Conservation (phyloP, 805 yeast species). For the Metschnikowia arizonensis region DNA sequence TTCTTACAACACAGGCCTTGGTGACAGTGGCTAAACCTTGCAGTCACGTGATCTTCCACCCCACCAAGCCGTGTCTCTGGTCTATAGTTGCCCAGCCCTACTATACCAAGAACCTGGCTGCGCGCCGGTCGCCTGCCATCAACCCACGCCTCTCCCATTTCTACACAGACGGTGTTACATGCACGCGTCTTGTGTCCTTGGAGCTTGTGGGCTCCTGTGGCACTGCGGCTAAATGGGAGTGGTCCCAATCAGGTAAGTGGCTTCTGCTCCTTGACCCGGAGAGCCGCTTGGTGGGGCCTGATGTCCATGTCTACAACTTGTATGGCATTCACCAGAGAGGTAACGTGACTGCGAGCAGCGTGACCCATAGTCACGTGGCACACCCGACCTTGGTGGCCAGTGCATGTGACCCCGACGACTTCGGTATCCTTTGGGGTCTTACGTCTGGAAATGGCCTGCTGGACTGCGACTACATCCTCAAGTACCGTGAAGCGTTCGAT, state of each 20-base stretch:
- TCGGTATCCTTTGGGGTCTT: neutral
- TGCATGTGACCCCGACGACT: neutral
- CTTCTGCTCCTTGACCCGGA: conserved; percentile 23
- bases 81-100: conserved; percentile 28
- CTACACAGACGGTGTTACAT: conserved; percentile 30
- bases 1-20: conserved; percentile 32
- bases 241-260: conserved; percentile 38
- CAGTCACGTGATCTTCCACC: conserved; percentile 18
- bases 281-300: conserved; percentile 27
- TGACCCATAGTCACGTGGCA: neutral
- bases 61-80: conserved; percentile 26
- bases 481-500: neutral
- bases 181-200: conserved; percentile 22
- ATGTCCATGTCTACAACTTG: conserved; percentile 24
- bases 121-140: conserved; percentile 4
- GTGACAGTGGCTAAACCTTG: conserved; percentile 34
- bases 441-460: neutral
- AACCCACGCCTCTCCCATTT: conserved; percentile 24
- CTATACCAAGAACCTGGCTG: conserved; percentile 11
- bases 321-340: conserved; percentile 22
- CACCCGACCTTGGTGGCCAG: neutral
- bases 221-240: conserved; percentile 17
- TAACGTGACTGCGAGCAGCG: neutral
- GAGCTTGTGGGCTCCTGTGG: conserved; percentile 20
- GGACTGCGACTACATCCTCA: conserved; percentile 1